Evolutionary conservation across 2,329 filamentous ascomycete genomes (phyloP).

Genomic region (Ascochyta lentis): DNA sequence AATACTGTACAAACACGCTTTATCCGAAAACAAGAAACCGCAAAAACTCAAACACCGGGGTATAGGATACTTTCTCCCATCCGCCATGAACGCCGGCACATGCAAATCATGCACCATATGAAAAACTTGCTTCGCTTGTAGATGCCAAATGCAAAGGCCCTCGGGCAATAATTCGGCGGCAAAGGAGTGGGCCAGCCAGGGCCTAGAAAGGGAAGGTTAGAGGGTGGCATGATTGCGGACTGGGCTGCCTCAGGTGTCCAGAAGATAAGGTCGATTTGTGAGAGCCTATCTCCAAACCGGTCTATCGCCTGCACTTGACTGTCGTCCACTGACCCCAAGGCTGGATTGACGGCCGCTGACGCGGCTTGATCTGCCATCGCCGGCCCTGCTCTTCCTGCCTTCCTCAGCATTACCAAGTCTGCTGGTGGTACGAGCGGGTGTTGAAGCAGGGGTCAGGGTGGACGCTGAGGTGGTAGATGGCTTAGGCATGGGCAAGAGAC

Average conservation of each 20-base stretch:
- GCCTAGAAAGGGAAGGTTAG: background rate
- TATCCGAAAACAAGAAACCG: slow-evolving; percentile 3
- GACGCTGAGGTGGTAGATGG: slow-evolving; percentile 34
- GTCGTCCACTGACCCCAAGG: slow-evolving; percentile 21
- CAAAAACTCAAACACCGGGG: slow-evolving; percentile 19
- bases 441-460: slow-evolving; percentile 19
- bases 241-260: slow-evolving; percentile 2
- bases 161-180: background rate
- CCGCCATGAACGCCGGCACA: slow-evolving; percentile 23
- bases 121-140: background rate
- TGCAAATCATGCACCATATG: slow-evolving; percentile 13
- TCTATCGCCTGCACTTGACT: slow-evolving; percentile 29
- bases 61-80: slow-evolving; percentile 37
- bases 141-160: background rate
- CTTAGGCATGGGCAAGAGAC: slow-evolving; percentile 39
- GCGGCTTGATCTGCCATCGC: slow-evolving; percentile 34
- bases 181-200: slow-evolving; percentile 8
- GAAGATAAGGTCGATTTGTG: slow-evolving; percentile 15
- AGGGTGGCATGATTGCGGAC: background rate
- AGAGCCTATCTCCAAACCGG: slow-evolving; percentile 35
- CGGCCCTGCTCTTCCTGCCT: slow-evolving; percentile 29
- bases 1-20: slow-evolving; percentile 1
- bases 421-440: slow-evolving; percentile 30
- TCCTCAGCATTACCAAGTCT: slow-evolving; percentile 35
- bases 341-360: slow-evolving; percentile 34